A percentile compares a stretch with the other conserved stretches of the same genome.
Conservation (phyloP, 2,329 filamentous ascomycete genomes). For the Chaetomium sp. region DNA sequence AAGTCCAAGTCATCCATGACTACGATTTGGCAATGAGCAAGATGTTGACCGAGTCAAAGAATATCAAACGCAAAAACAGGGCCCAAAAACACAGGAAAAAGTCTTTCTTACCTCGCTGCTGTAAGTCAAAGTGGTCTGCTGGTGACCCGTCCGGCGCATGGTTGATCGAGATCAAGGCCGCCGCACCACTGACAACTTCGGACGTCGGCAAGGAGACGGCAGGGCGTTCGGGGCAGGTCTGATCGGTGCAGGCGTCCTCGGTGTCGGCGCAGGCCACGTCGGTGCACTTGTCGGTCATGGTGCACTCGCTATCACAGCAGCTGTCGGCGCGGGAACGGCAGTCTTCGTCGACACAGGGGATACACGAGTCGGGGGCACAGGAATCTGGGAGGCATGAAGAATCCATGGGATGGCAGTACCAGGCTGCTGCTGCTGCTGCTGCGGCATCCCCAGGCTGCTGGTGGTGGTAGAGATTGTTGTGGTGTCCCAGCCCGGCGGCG, state of each 20-base stretch:
- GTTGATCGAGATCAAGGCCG: conserved; percentile 28
- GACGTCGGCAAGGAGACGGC: conserved; percentile 14
- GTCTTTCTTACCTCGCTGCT: conserved; percentile 16
- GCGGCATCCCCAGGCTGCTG: conserved; percentile 10
- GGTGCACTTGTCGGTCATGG: conserved; percentile 26
- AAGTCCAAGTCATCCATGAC: conserved; percentile 16
- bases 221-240: conserved; percentile 23
- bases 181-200: conserved; percentile 26
- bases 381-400: too few species aligned
- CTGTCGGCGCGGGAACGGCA: conserved; percentile 21
- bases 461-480: conserved; percentile 12
- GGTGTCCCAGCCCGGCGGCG: background rate
- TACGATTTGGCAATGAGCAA: conserved; percentile 10
- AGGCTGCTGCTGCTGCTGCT: conserved; percentile 4
- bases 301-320: conserved; percentile 27
- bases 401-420: too few species aligned
- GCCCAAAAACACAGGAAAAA: background rate
- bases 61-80: too few species aligned
- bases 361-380: background rate
- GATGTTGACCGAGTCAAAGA: background rate
- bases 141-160: conserved; percentile 20
- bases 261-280: conserved; percentile 24
- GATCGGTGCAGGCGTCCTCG: conserved; percentile 26
- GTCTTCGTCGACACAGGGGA: conserved; percentile 22
- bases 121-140: conserved; percentile 14